Base-by-base conservation (phyloP, 1,139 yeast genomes). In the Yamadazyma songkhlaensis region DNA sequence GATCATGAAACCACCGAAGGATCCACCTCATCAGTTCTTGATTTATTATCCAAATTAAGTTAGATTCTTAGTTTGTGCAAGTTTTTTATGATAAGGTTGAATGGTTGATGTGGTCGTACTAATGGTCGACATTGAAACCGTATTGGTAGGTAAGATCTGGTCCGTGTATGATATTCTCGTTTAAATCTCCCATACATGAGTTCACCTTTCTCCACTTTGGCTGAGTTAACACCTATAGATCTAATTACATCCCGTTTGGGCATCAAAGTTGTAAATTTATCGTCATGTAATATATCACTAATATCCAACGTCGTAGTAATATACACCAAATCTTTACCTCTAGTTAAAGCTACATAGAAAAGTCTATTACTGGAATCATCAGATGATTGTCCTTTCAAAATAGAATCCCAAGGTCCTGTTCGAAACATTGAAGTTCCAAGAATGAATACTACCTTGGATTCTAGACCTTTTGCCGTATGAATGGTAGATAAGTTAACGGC, bases 391-490 rank as follows among this genome's bases (percentile, higher is more conserved):
- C 36, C 34, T 3, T 20, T 24, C 2, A 40, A 17, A 12, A 45
- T 36, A 1, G 55, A 39, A 13, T 48, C 46, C 67, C 62, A 52
- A 12, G 46, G 41, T 2, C 47, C 47, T 4, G 14, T 21, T 2
- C n/a, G 9, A 28, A 35, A 43, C 9, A 40, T 47, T 20, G 59
- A 51, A 9, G 61, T 50, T 2, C 75, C 76, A 10, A 74, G 53
- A 7, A 83, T 46, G 53, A 84, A 82, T 1, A 81, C 88, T 10
- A 81, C 66, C 0, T 89, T 88, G 49, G 77, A 81, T 47, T 83
- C 89, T 6, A 82, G 54, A 0, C 92, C 90, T 49, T 83, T 84
- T 1, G 89, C 79, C 1, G 85, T 69, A 54, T 84, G 90, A 1
- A 84, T 72, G 0, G 92, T 84, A 0, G 85, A 77, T 2, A 79